Evolutionary conservation across 305 asterid genomes (phyloP).

Genomic region (Striga hermonthica): DNA sequence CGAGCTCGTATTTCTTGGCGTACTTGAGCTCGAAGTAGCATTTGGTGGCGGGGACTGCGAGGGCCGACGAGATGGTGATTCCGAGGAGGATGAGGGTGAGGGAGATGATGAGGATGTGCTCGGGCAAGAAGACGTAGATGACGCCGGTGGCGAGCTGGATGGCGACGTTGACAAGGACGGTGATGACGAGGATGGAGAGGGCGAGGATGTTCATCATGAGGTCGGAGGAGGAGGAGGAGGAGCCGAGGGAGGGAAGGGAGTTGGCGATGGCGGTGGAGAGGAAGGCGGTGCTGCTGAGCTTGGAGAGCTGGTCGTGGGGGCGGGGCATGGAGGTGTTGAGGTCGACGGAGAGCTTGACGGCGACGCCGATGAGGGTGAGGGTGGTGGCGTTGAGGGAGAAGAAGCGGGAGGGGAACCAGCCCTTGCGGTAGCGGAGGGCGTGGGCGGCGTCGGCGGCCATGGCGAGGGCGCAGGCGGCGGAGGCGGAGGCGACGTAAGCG

Average conservation of each 20-base stretch:
- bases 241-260: conserved; percentile 68
- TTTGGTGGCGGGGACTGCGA: conserved; percentile 69
- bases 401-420: conserved; percentile 66
- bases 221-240: conserved; percentile 62
- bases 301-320: conserved; percentile 62
- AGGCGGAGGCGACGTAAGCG: conserved; percentile 54
- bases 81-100: conserved; percentile 55
- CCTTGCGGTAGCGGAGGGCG: conserved; percentile 43
- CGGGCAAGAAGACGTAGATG: conserved; percentile 57
- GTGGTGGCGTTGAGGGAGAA: conserved; percentile 71
- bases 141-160: conserved; percentile 76
- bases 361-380: conserved; percentile 55
- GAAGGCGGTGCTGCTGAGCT: conserved; percentile 68
- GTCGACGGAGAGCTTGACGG: conserved; percentile 63
- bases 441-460: conserved; percentile 56
- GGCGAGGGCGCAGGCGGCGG: conserved; percentile 55
- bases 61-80: conserved; percentile 49
- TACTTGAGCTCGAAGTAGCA: conserved; percentile 53
- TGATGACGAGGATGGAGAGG: conserved; percentile 50
- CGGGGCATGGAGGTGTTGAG: conserved; percentile 83
- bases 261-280: conserved; percentile 62
- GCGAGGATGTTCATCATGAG: conserved; percentile 42
- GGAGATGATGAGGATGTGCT: conserved; percentile 45
- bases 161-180: conserved; percentile 63
- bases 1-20: conserved; percentile 41